phyloP scores from a whole-genome alignment of 192 early-diverging fungal genomes.

The Anaeromyces robustus region DNA sequence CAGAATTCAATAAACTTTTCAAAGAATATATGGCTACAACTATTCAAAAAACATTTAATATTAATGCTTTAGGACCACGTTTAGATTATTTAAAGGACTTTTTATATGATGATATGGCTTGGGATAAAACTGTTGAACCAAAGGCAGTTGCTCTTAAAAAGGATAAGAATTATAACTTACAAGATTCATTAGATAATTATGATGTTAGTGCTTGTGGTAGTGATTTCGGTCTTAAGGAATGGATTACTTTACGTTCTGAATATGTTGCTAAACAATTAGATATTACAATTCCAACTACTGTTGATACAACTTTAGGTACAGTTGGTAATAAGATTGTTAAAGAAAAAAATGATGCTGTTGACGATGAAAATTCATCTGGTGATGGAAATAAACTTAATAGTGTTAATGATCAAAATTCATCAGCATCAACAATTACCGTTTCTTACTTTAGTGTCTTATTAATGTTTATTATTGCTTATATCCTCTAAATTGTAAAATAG shows the following conservation, averaged over 20 bases:
- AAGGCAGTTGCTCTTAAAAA: not conserved
- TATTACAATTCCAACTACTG: not conserved
- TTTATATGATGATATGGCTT: not conserved
- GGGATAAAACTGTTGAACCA: not conserved
- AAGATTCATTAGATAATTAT: not conserved
- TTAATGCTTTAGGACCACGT: not conserved
- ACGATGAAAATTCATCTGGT: not conserved
- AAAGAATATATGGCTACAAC: not conserved
- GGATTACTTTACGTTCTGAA: not conserved
- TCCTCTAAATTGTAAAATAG: not conserved
- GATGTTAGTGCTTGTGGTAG: not conserved
- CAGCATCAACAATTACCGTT: not conserved
- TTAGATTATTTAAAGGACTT: not conserved
- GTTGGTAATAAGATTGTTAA: not conserved
- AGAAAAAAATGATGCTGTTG: not conserved
- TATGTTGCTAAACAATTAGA: not conserved
- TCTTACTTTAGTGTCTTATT: not conserved
- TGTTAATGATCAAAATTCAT: not conserved
- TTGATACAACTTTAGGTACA: not conserved
- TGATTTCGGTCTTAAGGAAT: not conserved
- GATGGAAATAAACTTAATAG: not conserved
- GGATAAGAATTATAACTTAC: not conserved
- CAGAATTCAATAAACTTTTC: not conserved
- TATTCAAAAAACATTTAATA: not conserved
- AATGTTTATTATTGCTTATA: not conserved